phyloP scores from a whole-genome alignment of 2,329 filamentous ascomycete genomes.

The Colletotrichum sp. region DNA sequence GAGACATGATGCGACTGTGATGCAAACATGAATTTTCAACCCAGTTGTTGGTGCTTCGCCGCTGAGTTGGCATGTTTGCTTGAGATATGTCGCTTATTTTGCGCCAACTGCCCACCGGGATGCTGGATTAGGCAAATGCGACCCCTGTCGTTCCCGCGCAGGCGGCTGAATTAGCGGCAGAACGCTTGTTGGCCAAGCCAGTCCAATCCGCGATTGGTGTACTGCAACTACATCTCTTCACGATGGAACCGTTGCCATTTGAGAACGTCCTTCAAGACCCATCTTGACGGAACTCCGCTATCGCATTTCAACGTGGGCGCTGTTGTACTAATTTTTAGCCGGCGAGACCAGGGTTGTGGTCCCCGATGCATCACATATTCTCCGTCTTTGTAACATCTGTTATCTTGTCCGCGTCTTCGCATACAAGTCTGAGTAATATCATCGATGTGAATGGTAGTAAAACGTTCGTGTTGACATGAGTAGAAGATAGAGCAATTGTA shows the following conservation, averaged over 20 bases:
- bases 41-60: background rate
- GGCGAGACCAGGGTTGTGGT: too few species aligned
- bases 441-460: too few species aligned
- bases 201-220: background rate
- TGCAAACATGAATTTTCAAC: background rate
- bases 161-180: background rate
- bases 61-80: background rate
- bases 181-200: background rate
- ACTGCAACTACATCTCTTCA: background rate
- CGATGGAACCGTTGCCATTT: too few species aligned
- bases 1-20: background rate
- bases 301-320: background rate
- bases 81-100: fast-evolving
- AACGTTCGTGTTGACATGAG: too few species aligned
- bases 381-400: too few species aligned
- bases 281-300: too few species aligned
- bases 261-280: too few species aligned
- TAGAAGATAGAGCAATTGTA: too few species aligned
- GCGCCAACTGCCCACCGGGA: background rate
- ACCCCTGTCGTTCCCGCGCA: background rate
- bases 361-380: too few species aligned
- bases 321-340: too few species aligned
- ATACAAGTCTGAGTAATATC: too few species aligned
- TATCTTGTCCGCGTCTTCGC: too few species aligned
- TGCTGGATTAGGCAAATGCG: background rate